Evolutionary conservation across 495 filamentous ascomycete genomes (phyloP).

Genomic region (Hyaloscypha bicolor): DNA sequence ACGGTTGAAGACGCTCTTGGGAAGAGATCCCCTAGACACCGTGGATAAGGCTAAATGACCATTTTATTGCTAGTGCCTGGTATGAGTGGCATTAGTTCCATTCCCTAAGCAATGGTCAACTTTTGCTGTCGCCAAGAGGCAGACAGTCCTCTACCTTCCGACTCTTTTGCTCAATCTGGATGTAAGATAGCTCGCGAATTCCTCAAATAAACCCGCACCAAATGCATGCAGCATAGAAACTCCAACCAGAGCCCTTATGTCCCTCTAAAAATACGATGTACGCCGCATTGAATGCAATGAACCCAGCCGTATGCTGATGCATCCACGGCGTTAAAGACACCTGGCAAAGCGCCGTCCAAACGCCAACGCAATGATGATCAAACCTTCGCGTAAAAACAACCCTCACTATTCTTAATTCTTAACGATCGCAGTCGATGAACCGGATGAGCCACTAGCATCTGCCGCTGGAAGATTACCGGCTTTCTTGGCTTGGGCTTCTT

Average conservation of each 20-base stretch:
- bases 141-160: background rate
- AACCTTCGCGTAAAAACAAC: background rate
- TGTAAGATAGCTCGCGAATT: background rate
- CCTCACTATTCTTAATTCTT: background rate
- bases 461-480: background rate
- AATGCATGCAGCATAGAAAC: background rate
- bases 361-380: slow-evolving; percentile 23
- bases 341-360: background rate
- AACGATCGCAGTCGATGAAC: slow-evolving; percentile 5
- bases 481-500: background rate
- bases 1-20: too few relatives aligned
- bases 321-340: slow-evolving; percentile 1
- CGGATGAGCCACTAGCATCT: slow-evolving; percentile 9
- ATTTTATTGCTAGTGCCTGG: background rate
- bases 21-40: background rate
- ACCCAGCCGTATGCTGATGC: slow-evolving; percentile 9
- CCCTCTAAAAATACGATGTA: background rate
- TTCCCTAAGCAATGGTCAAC: background rate
- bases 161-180: background rate
- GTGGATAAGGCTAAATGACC: background rate
- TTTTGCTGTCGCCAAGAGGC: background rate
- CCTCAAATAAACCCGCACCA: background rate
- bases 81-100: background rate
- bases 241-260: background rate
- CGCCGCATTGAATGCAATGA: slow-evolving; percentile 11